Evolutionary conservation across 768 basidiomycete genomes (phyloP).

Genomic region (Thelephora aurantiotincta): DNA sequence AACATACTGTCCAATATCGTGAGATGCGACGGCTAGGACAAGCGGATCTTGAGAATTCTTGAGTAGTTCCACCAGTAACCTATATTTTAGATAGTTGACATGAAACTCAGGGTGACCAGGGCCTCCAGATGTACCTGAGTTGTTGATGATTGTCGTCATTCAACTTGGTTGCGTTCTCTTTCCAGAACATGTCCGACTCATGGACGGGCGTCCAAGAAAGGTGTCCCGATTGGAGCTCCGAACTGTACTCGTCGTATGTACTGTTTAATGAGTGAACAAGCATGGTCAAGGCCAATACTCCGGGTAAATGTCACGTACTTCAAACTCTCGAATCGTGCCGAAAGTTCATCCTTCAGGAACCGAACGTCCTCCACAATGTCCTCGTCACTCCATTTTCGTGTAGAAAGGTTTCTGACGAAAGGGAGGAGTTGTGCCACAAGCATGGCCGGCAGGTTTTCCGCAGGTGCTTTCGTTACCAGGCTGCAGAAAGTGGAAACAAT

Average conservation of each 20-base stretch:
- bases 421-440: constrained; percentile 77
- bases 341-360: constrained; percentile 80
- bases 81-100: constrained; percentile 15
- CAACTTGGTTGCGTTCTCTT: constrained; percentile 78
- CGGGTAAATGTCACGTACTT: constrained; percentile 41
- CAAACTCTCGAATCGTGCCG: constrained; percentile 70
- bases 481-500: constrained; percentile 92
- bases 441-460: constrained; percentile 86
- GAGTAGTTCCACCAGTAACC: constrained; percentile 62
- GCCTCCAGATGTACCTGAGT: constrained; percentile 45
- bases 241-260: constrained; percentile 92
- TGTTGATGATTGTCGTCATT: constrained; percentile 78
- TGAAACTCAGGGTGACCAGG: background rate
- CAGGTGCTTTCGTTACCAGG: constrained; percentile 77
- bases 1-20: constrained; percentile 90
- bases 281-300: background rate
- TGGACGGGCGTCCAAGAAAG: constrained; percentile 94
- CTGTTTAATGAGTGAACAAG: constrained; percentile 23
- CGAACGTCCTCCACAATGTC: constrained; percentile 88
- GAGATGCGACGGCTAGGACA: constrained; percentile 83
- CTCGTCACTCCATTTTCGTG: constrained; percentile 88
- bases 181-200: constrained; percentile 96
- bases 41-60: constrained; percentile 54
- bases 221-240: constrained; percentile 81
- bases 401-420: constrained; percentile 70